Conservation (phyloP, 106 monocot genomes). For the Phalaenopsis aphrodite region DNA sequence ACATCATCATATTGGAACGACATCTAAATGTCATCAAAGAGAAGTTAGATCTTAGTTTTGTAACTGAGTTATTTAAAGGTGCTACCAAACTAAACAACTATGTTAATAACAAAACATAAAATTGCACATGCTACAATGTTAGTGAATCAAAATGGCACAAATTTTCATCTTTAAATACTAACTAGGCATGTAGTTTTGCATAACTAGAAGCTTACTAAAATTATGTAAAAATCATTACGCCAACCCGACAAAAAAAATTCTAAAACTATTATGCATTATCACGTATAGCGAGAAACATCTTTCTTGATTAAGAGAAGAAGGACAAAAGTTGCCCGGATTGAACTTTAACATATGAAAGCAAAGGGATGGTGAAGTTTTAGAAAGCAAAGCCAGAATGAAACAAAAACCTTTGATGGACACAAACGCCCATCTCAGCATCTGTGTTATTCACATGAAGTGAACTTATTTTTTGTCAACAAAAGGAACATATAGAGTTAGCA, state of each 20-base stretch:
- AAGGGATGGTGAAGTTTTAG: neutral
- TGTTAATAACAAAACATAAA: no score
- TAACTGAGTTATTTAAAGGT: neutral
- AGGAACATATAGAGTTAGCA: conserved; percentile 51
- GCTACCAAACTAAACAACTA: neutral
- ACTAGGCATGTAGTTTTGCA: no score
- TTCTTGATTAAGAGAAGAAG: no score
- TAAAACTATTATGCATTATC: no score
- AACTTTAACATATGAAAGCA: neutral
- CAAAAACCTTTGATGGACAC: conserved; percentile 81
- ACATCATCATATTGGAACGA: neutral
- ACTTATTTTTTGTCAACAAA: conserved; percentile 43
- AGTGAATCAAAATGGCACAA: no score
- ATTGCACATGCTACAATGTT: no score
- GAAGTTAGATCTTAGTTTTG: neutral
- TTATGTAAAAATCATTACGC: no score
- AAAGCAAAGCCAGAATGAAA: neutral
- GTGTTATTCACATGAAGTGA: conserved; percentile 86
- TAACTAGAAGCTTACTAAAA: no score
- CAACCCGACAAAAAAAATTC: no score
- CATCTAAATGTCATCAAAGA: neutral
- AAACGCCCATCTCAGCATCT: conserved; percentile 85
- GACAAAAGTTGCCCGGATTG: no score
- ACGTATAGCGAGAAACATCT: no score
- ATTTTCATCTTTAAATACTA: no score